These are phyloP conservation scores for Davidsoniella australis DNA, from an alignment of 2,329 filamentous ascomycete genomes.

Conservation along the genomic window DNA sequence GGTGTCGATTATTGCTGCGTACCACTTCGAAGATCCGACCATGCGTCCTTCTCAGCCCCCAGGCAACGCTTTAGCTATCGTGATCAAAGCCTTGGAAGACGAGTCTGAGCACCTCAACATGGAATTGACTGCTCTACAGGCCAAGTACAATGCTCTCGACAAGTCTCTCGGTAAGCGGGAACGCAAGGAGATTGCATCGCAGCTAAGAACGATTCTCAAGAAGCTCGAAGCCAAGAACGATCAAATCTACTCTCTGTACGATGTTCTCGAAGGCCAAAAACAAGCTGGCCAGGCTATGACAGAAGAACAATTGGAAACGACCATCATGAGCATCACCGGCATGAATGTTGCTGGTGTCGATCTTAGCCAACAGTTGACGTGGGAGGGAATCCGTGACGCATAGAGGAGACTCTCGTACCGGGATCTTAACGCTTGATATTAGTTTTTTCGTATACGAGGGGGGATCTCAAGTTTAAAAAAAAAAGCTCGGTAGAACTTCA, in stretches of 20 bases:
- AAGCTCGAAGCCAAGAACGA: slow-evolving; percentile 57
- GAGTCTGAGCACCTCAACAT: slow-evolving; percentile 63
- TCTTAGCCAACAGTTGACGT: slow-evolving; percentile 25
- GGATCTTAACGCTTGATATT: not conserved
- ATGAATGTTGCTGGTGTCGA: slow-evolving; percentile 24
- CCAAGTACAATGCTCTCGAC: slow-evolving; percentile 48
- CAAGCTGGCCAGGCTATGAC: slow-evolving; percentile 44
- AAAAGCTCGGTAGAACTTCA: not conserved
- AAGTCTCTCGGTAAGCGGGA: slow-evolving; percentile 47
- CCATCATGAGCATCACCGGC: slow-evolving; percentile 37
- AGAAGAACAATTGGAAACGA: slow-evolving; percentile 46
- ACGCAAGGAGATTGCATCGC: slow-evolving; percentile 41
- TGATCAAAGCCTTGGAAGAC: slow-evolving; percentile 67
- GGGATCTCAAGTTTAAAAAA: not conserved
- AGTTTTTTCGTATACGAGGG: slow-evolving; percentile 1
- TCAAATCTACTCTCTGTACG: slow-evolving; percentile 68
- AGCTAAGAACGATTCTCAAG: slow-evolving; percentile 43
- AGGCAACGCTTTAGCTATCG: slow-evolving; percentile 56
- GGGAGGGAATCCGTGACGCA: slow-evolving; percentile 24
- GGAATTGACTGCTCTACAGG: slow-evolving; percentile 44
- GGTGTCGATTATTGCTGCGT: slow-evolving; percentile 17
- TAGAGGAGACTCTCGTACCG: not conserved
- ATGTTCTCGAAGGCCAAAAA: slow-evolving; percentile 70
- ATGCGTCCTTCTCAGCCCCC: slow-evolving; percentile 54
- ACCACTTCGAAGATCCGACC: slow-evolving; percentile 29